Percentiles rank a stretch among this genome's conserved stretches.
Evolutionary conservation across 2,329 filamentous ascomycete genomes (phyloP).

Genomic region (Aspergillus niger): DNA sequence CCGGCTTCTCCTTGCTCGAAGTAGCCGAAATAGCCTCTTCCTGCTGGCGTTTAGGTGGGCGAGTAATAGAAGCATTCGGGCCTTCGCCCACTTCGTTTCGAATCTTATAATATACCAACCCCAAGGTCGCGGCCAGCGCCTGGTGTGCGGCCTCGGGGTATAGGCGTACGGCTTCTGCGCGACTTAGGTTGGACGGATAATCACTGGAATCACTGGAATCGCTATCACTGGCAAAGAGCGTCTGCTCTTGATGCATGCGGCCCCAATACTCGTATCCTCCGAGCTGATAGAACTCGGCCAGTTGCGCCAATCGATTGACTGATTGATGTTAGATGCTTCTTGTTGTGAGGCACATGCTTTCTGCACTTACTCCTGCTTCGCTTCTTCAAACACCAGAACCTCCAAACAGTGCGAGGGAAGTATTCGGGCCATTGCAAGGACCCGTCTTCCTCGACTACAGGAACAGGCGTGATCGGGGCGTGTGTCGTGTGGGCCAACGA

Average conservation of each 20-base stretch:
- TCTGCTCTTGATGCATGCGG: conserved; percentile 36
- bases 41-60: conserved; percentile 39
- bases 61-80: conserved; percentile 28
- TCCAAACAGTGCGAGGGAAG: conserved; percentile 44
- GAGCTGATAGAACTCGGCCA: conserved; percentile 45
- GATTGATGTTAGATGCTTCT: conserved; percentile 12
- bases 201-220: conserved; percentile 45
- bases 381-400: conserved; percentile 47
- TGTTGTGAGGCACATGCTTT: neutral
- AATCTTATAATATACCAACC: conserved; percentile 46
- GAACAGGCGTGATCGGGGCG: conserved; percentile 42
- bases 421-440: conserved; percentile 39
- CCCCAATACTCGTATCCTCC: conserved; percentile 44
- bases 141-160: conserved; percentile 45
- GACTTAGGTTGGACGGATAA: conserved; percentile 36
- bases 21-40: conserved; percentile 37
- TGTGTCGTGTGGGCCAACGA: conserved; percentile 41
- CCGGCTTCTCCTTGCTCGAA: conserved; percentile 38
- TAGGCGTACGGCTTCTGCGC: conserved; percentile 37
- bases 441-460: conserved; percentile 38
- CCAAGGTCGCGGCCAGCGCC: conserved; percentile 42
- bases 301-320: conserved; percentile 43
- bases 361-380: conserved; percentile 40
- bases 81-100: conserved; percentile 43
- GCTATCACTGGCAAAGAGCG: conserved; percentile 33